These are phyloP conservation scores for Fraxinus baroniana DNA, from an alignment of 305 asterid genomes.

Conservation along the genomic window DNA sequence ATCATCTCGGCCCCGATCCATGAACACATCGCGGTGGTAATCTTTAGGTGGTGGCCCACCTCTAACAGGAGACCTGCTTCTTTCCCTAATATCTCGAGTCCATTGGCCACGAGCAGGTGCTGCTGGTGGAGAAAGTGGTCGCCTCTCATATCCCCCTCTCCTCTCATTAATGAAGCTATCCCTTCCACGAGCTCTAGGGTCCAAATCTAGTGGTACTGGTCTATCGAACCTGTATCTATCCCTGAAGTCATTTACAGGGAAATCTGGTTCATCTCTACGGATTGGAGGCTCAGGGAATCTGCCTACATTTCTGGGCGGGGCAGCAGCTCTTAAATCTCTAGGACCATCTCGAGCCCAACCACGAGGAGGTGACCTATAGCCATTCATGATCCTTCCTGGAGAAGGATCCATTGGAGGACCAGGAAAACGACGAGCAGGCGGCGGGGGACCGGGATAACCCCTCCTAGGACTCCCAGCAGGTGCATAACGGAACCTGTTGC, in stretches of 20 bases:
- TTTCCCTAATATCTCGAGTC: constrained; percentile 58
- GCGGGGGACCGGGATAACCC: constrained; percentile 53
- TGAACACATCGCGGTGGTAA: constrained; percentile 48
- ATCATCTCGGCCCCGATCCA: constrained; percentile 60
- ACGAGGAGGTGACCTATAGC: constrained; percentile 75
- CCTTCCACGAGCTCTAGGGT: constrained; percentile 60
- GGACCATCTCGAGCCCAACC: constrained; percentile 64
- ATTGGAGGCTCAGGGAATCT: constrained; percentile 56
- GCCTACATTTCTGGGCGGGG: constrained; percentile 53
- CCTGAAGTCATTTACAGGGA: constrained; percentile 43
- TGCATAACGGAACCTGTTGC: constrained; percentile 68
- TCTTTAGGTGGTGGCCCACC: constrained; percentile 52
- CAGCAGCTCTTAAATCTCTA: constrained; percentile 62
- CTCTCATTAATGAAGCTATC: constrained; percentile 51
- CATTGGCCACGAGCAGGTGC: constrained; percentile 56
- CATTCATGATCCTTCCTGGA: constrained; percentile 57
- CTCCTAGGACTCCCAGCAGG: constrained; percentile 63
- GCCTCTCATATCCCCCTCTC: constrained; percentile 50
- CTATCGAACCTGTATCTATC: constrained; percentile 65
- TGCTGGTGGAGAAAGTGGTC: constrained; percentile 53
- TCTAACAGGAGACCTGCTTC: constrained; percentile 81
- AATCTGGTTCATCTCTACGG: constrained; percentile 50
- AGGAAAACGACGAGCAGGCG: constrained; percentile 49
- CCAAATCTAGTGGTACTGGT: constrained; percentile 60
- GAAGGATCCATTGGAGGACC: constrained; percentile 50